These are phyloP conservation scores for Schoenoplectus tabernaemontani DNA, from an alignment of 202 grass and related monocot genomes.

Conservation along the genomic window DNA sequence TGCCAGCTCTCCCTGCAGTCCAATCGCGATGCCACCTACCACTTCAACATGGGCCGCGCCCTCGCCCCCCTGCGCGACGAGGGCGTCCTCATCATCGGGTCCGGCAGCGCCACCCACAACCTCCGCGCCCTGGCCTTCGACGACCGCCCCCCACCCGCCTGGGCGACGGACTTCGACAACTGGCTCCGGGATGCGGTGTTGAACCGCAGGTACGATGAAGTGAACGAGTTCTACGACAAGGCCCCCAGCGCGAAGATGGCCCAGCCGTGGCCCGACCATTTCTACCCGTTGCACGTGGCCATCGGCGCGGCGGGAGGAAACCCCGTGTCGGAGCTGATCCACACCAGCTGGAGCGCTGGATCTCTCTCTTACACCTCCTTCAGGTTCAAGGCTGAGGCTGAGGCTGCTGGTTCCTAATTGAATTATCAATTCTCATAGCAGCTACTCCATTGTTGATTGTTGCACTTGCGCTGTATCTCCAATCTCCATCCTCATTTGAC, in stretches of 20 bases:
- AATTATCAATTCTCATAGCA: no score
- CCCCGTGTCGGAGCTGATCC: conserved; percentile 24
- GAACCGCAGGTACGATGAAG: conserved; percentile 27
- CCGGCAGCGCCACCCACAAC: conserved; percentile 40
- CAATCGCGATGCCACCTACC: conserved; percentile 18
- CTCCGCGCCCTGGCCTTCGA: background rate
- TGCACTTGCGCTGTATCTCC: no score
- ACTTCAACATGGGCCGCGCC: conserved; percentile 36
- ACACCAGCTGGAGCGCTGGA: conserved; percentile 26
- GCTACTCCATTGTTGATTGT: no score
- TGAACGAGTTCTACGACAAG: conserved; percentile 35
- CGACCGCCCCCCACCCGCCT: background rate
- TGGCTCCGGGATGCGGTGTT: conserved; percentile 34
- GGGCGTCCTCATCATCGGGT: conserved; percentile 29
- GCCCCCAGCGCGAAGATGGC: conserved; percentile 33
- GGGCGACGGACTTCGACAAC: conserved; percentile 30
- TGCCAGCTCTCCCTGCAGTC: conserved; percentile 34
- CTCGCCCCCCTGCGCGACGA: conserved; percentile 25
- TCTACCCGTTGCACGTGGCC: conserved; percentile 39
- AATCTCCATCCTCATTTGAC: no score
- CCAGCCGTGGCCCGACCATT: conserved; percentile 42
- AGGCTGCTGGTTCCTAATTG: no score
- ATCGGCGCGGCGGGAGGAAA: conserved; percentile 32
- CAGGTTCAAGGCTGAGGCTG: conserved; percentile 26
- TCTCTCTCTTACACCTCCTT: conserved; percentile 33